Base-by-base conservation (phyloP, 2,329 filamentous ascomycete species). In the Samsoniella hepiali region DNA sequence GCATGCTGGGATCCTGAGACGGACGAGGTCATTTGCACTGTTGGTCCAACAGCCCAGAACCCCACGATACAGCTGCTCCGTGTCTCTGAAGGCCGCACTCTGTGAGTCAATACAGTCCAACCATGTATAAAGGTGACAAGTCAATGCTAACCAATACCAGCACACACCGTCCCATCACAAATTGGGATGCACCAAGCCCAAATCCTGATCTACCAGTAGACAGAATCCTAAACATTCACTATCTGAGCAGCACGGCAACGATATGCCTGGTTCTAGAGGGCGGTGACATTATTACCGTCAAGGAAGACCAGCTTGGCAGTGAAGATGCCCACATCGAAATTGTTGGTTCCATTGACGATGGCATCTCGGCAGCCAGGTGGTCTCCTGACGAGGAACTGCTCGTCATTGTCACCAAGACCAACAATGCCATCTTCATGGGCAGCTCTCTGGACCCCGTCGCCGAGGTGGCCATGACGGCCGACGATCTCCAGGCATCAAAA, bases 321-420 rank as follows among this genome's bases (percentile, higher is more conserved):
- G 87, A 84, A 65, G 87, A 91, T 73, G 90, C 93, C 44, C 88
- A 91, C 69, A 93, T 99, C 69, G 95, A 98, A 76, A 98, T 99
- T 69, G 87, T 98, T 67, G 95, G 95, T 51, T 96, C 93, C 40
- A 91, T 99, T 44, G 93, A 97, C 77, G 90, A 90, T 64, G 95
- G 94, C 31, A 97, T 99, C 69, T 86, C 88, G 31, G 92, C 93
- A 17, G 94, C 93, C 17, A 85, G 87, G 68, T 99, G 95, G 95
- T 96, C 94, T 45, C 93, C 93, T 2, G 95, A 99, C 72, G 94
- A 97, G 72, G 94, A 98, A 74, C 82, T 98, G 22, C 80, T 99
- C 51, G 87, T 90, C 62, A 86, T 99, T 66, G 87, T 89, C 60
- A 98, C 95, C 22, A 88, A 88, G 70, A 88, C 87, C 47, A 83